Evolutionary conservation across 768 basidiomycete genomes (phyloP), one percentile per base, ranked within the genome.

Genomic region (Cytidiella melzeri): DNA sequence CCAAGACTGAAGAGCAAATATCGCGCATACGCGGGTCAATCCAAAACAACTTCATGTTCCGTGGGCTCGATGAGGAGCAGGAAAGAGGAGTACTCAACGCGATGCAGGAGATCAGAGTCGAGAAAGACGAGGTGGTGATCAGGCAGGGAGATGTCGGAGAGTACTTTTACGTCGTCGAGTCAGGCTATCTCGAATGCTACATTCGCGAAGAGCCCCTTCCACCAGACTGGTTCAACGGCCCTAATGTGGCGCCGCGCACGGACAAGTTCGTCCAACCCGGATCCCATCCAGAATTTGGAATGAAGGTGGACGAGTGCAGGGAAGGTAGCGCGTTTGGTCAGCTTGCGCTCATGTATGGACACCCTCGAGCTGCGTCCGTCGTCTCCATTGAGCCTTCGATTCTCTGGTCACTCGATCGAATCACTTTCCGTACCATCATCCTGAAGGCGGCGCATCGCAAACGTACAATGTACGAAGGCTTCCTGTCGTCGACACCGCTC

Each of bases 371-470:
- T 18, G 96, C 96, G 13, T 93, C 92, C 6, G 94, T 98, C 39
- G 70, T 96, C 30, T 83, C 95, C 9, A 80, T 87, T 40, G 83
- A 89, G 49, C 71, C 80, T 1, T 89, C 83, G 21, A 92, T 86
- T 7, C 74, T 97, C 23, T 99, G 96, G 96, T 85, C 88, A 9
- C 75, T 99, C 56, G 96, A 99, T 70, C 87, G 96, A 49, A 92
- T 94, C 59, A 98, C 94, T 3, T 99, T 98, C 84, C 83, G 96
- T 41, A 96, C 92, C 5, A 97, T 99, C 69, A 87, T 99, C 46
- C 77, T 98, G 53, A 93, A 93, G 66, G 84, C 91, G 45, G 92
- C 92, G 27, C 87, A 93, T 58, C 76, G 87, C 50, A 83, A 92
- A 57, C 76, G 95, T 45, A 89, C 88, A 58, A 94, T 96, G 87